Conservation (phyloP, 257 asterid species). For the Asclepias syriaca region DNA sequence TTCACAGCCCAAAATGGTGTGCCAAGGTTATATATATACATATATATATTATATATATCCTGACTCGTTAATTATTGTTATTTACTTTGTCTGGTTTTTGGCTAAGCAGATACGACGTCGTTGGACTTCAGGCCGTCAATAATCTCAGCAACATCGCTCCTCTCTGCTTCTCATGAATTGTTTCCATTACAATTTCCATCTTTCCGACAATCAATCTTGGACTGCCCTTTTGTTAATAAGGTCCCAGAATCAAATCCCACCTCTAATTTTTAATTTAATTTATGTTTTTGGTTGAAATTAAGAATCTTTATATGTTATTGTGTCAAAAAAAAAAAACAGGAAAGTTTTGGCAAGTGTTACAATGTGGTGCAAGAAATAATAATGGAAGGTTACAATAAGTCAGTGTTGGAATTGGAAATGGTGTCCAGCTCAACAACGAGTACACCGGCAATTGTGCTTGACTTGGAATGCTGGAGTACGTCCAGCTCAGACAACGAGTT, state of each 20-base stretch:
- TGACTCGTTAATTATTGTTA: no score
- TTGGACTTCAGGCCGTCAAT: constrained; percentile 60
- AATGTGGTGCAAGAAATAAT: constrained; percentile 31
- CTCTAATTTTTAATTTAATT: no score
- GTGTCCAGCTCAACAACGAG: constrained; percentile 25
- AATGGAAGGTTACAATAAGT: constrained; percentile 34
- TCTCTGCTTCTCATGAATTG: constrained; percentile 39
- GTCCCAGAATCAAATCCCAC: constrained; percentile 18
- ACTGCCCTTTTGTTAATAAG: constrained; percentile 48
- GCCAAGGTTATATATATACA: neutral
- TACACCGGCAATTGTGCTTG: constrained; percentile 49
- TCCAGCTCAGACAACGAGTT: constrained; percentile 23
- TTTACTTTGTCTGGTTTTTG: neutral
- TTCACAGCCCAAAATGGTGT: constrained; percentile 55
- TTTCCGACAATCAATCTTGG: constrained; percentile 32
- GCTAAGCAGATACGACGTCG: constrained; percentile 39
- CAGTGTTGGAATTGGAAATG: constrained; percentile 18
- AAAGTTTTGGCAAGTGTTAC: constrained; percentile 38
- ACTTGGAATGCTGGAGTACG: constrained; percentile 26
- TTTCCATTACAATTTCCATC: constrained; percentile 47
- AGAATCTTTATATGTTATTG: neutral
- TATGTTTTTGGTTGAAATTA: neutral
- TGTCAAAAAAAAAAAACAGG: constrained; percentile 25
- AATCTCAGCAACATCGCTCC: constrained; percentile 60
- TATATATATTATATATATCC: no score